Evolutionary conservation across 2,329 filamentous ascomycete species (phyloP).

Genomic region (Massarina eburnea): DNA sequence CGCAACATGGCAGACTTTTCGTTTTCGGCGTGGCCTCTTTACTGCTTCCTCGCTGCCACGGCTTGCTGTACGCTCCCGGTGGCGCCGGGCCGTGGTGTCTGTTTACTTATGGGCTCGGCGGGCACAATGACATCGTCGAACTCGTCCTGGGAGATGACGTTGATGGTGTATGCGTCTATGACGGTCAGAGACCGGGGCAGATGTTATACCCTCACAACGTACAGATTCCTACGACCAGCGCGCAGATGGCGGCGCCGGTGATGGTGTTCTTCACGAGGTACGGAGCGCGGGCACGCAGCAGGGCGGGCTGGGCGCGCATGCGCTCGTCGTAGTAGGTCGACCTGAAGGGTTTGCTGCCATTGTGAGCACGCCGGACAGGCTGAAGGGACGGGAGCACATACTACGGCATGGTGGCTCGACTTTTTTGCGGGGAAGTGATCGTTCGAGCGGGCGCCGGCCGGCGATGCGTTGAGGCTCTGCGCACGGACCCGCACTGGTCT

Average conservation of each 20-base stretch:
- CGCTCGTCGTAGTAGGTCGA: slow-evolving; percentile 91
- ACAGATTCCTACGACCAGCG: slow-evolving; percentile 86
- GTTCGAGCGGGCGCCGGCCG: background rate
- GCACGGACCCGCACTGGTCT: slow-evolving; percentile 3
- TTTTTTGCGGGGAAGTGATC: slow-evolving; percentile 4
- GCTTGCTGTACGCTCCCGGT: slow-evolving; percentile 34
- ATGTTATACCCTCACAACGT: slow-evolving; percentile 20
- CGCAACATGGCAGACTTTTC: background rate
- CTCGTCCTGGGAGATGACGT: slow-evolving; percentile 89
- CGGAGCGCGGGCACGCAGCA: slow-evolving; percentile 87
- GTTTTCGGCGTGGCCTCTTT: background rate
- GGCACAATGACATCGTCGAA: slow-evolving; percentile 95
- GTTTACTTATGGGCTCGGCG: slow-evolving; percentile 62
- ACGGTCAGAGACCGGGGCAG: slow-evolving; percentile 11
- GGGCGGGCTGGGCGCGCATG: slow-evolving; percentile 81
- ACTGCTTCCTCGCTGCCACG: slow-evolving; percentile 31
- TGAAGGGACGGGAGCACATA: slow-evolving; percentile 17
- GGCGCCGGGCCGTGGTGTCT: slow-evolving; percentile 25
- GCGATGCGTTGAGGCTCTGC: slow-evolving; percentile 8
- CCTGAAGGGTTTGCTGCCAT: slow-evolving; percentile 49
- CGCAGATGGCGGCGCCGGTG: slow-evolving; percentile 74
- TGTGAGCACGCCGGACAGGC: slow-evolving; percentile 11
- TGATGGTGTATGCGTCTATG: slow-evolving; percentile 71
- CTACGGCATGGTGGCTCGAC: slow-evolving; percentile 36
- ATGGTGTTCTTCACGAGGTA: slow-evolving; percentile 88